phyloP scores from a whole-genome alignment of 106 monocot species.

The Phalaenopsis aphrodite region DNA sequence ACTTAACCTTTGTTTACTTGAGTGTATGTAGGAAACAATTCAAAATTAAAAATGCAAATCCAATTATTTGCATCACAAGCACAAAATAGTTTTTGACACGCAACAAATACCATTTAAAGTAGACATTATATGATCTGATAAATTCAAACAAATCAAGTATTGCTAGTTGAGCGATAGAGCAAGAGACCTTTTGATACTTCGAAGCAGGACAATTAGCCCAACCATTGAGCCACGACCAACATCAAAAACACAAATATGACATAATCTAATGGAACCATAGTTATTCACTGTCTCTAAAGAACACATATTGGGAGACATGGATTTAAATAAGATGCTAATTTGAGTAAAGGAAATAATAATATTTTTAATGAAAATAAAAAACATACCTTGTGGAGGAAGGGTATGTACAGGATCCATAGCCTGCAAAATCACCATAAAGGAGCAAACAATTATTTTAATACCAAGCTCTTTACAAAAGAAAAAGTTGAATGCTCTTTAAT shows the following conservation, averaged over 20 bases:
- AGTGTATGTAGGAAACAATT: too few species aligned
- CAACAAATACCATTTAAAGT: too few species aligned
- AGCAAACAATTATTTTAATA: background rate
- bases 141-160: too few species aligned
- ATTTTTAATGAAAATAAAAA: background rate
- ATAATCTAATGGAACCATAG: background rate
- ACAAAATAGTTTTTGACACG: too few species aligned
- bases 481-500: background rate
- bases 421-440: slow-evolving; percentile 6
- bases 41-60: too few species aligned
- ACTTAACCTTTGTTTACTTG: too few species aligned
- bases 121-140: too few species aligned
- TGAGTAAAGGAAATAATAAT: background rate
- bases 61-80: too few species aligned
- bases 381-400: slow-evolving; percentile 12
- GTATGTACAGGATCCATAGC: slow-evolving; percentile 15
- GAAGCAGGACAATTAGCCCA: too few species aligned
- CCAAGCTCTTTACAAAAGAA: background rate
- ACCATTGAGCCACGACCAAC: too few species aligned
- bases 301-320: background rate
- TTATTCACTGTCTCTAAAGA: background rate
- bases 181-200: too few species aligned
- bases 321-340: background rate
- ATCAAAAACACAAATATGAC: background rate
- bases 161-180: too few species aligned